Percentiles rank a stretch among this genome's conserved stretches.
Evolutionary conservation across 139 green algal species (phyloP).

Genomic region (Chlamydomonas applanata): DNA sequence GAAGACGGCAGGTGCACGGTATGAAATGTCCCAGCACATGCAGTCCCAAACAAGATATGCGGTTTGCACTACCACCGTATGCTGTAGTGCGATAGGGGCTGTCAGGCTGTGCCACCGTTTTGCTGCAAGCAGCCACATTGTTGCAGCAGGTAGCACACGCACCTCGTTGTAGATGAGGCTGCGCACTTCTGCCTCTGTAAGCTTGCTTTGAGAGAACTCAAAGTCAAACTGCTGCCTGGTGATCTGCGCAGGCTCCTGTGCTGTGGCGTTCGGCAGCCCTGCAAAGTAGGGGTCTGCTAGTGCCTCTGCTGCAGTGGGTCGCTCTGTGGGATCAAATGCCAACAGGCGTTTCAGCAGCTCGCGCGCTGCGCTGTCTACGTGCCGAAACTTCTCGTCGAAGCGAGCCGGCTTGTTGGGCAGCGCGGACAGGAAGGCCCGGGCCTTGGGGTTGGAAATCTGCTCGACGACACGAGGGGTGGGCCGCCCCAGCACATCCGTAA

Average conservation of each 20-base stretch:
- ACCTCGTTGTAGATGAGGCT: conserved; percentile 41
- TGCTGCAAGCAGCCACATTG: no score
- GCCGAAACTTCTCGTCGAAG: conserved; percentile 32
- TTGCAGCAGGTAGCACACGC: no score
- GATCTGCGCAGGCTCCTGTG: conserved; percentile 9
- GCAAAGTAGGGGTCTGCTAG: conserved; percentile 76
- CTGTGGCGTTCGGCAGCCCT: conserved; percentile 14
- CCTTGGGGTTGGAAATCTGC: conserved; percentile 26
- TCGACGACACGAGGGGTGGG: conserved; percentile 20
- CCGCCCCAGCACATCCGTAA: conserved; percentile 42
- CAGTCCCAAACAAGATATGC: no score
- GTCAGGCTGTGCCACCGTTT: no score
- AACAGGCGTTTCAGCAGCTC: conserved; percentile 67
- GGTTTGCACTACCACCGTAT: no score
- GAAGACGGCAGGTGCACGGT: no score
- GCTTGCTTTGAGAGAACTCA: conserved; percentile 16
- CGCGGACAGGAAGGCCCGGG: conserved; percentile 27
- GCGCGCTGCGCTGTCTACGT: conserved; percentile 47
- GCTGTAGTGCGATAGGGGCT: no score
- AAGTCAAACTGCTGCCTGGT: conserved; percentile 27
- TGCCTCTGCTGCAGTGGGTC: conserved; percentile 67
- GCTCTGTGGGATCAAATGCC: conserved; percentile 67
- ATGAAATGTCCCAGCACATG: no score
- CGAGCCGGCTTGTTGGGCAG: conserved; percentile 24
- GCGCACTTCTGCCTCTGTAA: conserved; percentile 26